These are phyloP conservation scores for Pseudonitzschia delicatissima DNA, from an alignment of 108 stramenopile species.

Conservation along the genomic window DNA sequence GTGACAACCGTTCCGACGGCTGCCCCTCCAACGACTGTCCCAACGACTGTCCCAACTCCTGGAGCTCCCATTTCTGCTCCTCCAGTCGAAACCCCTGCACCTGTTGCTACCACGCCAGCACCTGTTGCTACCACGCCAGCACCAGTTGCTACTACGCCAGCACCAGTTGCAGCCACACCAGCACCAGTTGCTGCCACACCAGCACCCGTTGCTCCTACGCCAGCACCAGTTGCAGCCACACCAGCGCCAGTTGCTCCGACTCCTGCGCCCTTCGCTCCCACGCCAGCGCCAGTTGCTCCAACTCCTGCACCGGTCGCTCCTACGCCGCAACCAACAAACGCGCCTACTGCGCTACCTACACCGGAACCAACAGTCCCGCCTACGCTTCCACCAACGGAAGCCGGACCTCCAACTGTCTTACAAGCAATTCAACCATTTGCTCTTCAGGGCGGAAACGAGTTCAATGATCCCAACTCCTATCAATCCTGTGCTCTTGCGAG, in stretches of 20 bases:
- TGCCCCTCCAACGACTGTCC: conserved; percentile 4
- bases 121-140: neutral
- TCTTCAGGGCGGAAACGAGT: conserved; percentile 29
- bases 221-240: conserved; percentile 17
- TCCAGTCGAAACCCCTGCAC: neutral
- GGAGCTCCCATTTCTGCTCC: neutral
- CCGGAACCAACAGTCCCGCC: conserved; percentile 16
- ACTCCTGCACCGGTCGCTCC: conserved; percentile 1
- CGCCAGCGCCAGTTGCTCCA: conserved; percentile 15
- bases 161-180: conserved; percentile 8
- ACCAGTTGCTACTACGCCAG: neutral
- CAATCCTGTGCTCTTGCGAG: conserved; percentile 31
- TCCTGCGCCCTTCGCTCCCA: conserved; percentile 9
- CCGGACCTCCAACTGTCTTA: conserved; percentile 10
- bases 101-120: neutral
- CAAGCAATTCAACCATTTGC: conserved; percentile 19
- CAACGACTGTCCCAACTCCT: conserved; percentile 11
- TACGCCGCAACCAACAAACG: neutral
- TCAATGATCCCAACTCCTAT: conserved; percentile 28
- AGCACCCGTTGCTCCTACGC: conserved; percentile 11
- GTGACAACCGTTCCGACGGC: neutral
- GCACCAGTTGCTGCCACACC: conserved; percentile 14
- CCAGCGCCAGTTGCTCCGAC: conserved; percentile 12
- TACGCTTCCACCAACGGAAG: conserved; percentile 21
- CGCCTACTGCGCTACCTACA: conserved; percentile 5